Conservation (phyloP, 2,329 filamentous ascomycete species). For the Atkinsonella hypoxylon region DNA sequence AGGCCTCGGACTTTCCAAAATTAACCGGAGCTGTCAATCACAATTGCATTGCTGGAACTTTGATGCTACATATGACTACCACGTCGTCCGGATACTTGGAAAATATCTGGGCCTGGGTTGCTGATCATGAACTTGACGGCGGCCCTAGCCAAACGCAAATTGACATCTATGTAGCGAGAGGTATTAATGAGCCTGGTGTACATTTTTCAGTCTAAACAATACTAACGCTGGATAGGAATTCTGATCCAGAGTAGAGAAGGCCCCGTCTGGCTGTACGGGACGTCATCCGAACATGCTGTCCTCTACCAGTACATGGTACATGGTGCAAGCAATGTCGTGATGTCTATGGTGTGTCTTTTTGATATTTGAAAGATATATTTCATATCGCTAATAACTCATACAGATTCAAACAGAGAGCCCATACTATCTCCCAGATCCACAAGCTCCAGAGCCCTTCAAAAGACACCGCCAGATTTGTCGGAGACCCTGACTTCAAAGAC, state of each 20-base stretch:
- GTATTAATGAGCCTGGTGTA: neutral
- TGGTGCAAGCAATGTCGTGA: conserved; percentile 33
- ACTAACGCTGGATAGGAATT: conserved; percentile 13
- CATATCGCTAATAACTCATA: conserved; percentile 26
- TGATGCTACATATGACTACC: conserved; percentile 35
- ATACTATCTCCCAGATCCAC: conserved; percentile 27
- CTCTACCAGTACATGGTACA: conserved; percentile 40
- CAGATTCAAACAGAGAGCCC: conserved; percentile 59
- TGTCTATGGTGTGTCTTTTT: too few species aligned
- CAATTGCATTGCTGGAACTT: conserved; percentile 47
- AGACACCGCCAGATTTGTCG: conserved; percentile 4
- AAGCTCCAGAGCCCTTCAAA: conserved; percentile 11
- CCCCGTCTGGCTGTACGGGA: conserved; percentile 30
- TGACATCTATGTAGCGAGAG: neutral
- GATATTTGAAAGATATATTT: too few species aligned
- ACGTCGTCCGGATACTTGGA: conserved; percentile 37
- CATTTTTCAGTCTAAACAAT: too few species aligned
- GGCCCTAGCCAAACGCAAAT: conserved; percentile 11
- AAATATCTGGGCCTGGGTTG: conserved; percentile 54
- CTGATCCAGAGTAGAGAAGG: conserved; percentile 18
- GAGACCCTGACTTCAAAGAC: conserved; percentile 8
- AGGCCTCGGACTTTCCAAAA: conserved; percentile 37
- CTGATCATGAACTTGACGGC: conserved; percentile 44
- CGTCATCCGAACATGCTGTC: conserved; percentile 36
- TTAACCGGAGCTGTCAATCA: conserved; percentile 27